phyloP scores from a whole-genome alignment of 2,329 filamentous ascomycete genomes.

The Talaromyces sp. region DNA sequence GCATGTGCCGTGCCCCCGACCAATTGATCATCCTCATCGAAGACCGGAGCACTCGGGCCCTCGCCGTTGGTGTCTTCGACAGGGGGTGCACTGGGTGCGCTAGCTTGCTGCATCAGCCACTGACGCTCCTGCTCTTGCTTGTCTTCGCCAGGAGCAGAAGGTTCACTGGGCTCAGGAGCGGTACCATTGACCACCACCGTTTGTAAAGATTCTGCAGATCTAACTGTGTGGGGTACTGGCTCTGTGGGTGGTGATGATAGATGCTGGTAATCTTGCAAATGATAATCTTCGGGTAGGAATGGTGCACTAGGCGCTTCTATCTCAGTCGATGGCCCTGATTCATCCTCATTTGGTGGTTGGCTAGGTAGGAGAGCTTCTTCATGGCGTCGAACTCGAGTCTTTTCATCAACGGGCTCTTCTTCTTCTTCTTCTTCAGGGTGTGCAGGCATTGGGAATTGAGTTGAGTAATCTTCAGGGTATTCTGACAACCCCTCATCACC shows the following conservation, averaged over 20 bases:
- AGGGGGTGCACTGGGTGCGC: constrained; percentile 53
- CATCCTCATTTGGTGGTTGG: constrained; percentile 62
- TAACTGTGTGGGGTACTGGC: constrained; percentile 24
- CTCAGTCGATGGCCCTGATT: constrained; percentile 51
- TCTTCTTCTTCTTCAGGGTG: constrained; percentile 60
- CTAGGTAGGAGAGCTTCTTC: constrained; percentile 82
- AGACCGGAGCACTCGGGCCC: constrained; percentile 60
- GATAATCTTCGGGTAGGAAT: constrained; percentile 52
- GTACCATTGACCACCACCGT: constrained; percentile 35
- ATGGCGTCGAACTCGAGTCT: constrained; percentile 75
- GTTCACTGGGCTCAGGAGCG: constrained; percentile 47
- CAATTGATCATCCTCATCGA: constrained; percentile 59
- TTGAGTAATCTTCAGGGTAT: constrained; percentile 29
- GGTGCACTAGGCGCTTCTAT: constrained; percentile 48
- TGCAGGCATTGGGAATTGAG: constrained; percentile 31
- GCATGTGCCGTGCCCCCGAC: constrained; percentile 40
- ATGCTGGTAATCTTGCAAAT: constrained; percentile 53
- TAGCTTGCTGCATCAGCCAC: constrained; percentile 65
- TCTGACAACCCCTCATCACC: constrained; percentile 26
- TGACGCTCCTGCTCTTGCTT: constrained; percentile 76
- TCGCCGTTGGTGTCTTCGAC: constrained; percentile 27
- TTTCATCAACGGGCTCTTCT: constrained; percentile 73
- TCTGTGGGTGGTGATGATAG: constrained; percentile 26
- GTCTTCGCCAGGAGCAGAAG: constrained; percentile 59
- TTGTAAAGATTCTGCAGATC: constrained; percentile 36